phyloP scores from a whole-genome alignment of 2,329 filamentous ascomycete species.

The Pseudogymnoascus sp. region DNA sequence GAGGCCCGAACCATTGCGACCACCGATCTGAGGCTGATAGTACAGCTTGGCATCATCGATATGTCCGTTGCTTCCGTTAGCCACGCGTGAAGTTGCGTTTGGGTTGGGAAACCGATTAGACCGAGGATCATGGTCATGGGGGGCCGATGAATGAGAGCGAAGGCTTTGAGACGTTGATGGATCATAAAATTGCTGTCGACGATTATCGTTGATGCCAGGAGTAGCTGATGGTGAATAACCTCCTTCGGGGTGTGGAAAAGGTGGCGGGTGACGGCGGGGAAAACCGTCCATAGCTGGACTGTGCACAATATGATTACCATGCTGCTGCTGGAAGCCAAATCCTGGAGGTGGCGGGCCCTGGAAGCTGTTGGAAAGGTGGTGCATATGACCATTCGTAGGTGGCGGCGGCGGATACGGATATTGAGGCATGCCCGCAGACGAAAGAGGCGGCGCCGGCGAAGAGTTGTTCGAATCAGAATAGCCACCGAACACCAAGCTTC shows the following conservation, averaged over 20 bases:
- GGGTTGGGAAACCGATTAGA: slow-evolving; percentile 29
- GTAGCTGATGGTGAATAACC: slow-evolving; percentile 27
- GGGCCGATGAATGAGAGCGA: slow-evolving; percentile 50
- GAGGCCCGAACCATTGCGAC: slow-evolving; percentile 12
- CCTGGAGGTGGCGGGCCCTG: not conserved
- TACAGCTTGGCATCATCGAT: slow-evolving; percentile 25
- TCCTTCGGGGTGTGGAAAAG: slow-evolving; percentile 28
- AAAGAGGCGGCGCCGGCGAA: slow-evolving; percentile 46
- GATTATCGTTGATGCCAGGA: slow-evolving; percentile 18
- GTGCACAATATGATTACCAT: not conserved
- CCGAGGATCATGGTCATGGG: slow-evolving; percentile 34
- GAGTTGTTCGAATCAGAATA: slow-evolving; percentile 48
- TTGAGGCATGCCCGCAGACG: slow-evolving; percentile 35
- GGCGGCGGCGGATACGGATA: slow-evolving; percentile 23
- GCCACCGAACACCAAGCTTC: slow-evolving; percentile 48
- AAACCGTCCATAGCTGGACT: not conserved
- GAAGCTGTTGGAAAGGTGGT: slow-evolving; percentile 23
- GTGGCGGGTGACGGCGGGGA: slow-evolving; percentile 20
- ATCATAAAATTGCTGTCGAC: slow-evolving; percentile 31
- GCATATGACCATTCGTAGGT: slow-evolving; percentile 22
- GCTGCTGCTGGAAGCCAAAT: slow-evolving; percentile 2
- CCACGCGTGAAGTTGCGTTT: slow-evolving; percentile 32
- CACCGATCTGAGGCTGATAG: slow-evolving; percentile 20
- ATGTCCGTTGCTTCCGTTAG: slow-evolving; percentile 33
- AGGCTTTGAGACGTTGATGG: slow-evolving; percentile 53